Percentiles rank a stretch among this genome's conserved stretches.
Evolutionary conservation across 441 rosid species (phyloP).

Genomic region (Adansonia rubrostipa): DNA sequence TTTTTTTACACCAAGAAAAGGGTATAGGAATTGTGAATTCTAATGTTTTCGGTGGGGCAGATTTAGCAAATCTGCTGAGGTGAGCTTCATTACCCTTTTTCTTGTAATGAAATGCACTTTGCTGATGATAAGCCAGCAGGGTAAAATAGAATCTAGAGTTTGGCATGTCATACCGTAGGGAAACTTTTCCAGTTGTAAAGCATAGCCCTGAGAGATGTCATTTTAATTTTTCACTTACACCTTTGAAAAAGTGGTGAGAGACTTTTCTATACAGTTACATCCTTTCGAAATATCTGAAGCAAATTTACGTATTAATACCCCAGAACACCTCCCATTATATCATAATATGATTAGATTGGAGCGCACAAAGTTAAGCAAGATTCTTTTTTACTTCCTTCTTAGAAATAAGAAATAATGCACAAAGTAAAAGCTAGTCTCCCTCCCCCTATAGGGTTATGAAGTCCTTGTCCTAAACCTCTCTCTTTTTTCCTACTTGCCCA

Average conservation of each 20-base stretch:
- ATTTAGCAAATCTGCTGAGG: background rate
- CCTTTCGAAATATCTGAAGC: conserved; percentile 19
- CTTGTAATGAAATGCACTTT: background rate
- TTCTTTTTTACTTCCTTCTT: background rate
- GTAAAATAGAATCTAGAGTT: too few species aligned
- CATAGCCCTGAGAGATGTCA: background rate
- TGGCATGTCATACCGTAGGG: background rate
- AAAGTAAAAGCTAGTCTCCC: background rate
- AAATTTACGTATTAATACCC: background rate
- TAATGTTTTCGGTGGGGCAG: background rate
- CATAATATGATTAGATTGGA: conserved; percentile 8
- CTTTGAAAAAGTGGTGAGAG: background rate
- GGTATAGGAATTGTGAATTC: background rate
- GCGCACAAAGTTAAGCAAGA: conserved; percentile 27
- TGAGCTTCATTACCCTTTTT: background rate
- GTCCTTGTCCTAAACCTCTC: background rate
- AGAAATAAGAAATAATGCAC: background rate
- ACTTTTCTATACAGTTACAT: background rate
- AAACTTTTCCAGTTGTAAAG: conserved; percentile 17
- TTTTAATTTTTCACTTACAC: background rate
- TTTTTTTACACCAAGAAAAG: background rate
- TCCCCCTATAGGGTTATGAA: background rate
- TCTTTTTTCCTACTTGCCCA: background rate
- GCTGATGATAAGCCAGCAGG: background rate
- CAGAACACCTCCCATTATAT: background rate